Evolutionary conservation across 164 flowering plant species (phyloP), one percentile per base, ranked within the genome.

Genomic region (Chimonanthus praecox): DNA sequence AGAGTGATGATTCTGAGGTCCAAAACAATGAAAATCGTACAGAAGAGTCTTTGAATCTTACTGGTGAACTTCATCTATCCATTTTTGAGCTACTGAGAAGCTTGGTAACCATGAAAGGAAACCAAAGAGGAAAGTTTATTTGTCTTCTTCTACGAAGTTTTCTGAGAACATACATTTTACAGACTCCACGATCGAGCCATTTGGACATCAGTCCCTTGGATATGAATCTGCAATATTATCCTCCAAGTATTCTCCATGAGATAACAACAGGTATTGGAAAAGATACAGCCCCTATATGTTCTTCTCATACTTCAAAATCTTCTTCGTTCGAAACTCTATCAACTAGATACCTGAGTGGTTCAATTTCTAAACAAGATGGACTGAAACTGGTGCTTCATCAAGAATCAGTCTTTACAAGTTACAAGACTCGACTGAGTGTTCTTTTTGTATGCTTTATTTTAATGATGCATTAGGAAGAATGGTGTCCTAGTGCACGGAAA

Each of bases 21-120:
- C 47, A 60, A n/a, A 60, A 20, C 20, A 49, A 47, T 2, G 8
- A 7, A 66, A 7, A 47, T 58, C 65, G 50, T 20, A 20, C 2
- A 21, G 78, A 69, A 6, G 74, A 73, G 50, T 66, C 9, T 51
- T 66, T 78, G 61, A 78, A 79, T 70, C 71, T 88, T 45, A 78
- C 71, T 71, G 89, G 91, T 3, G 80, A 85, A 82, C 87, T 88
- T 61, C 74, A 58, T 49, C 68, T 88, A 71, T 83, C 88, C 6
- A 15, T 77, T 6, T 4, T 71, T 20, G 87, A 78, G 48, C 81
- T 86, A 47, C 58, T 85, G 62, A 83, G 74, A 77, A 80, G 84
- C 73, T 58, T 83, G 67, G 67, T 80, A 45, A 80, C 80, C 78
- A 71, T 88, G 68, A 50, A 78, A 71, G 92, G 92, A 69, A 73